Base-by-base conservation (phyloP, 495 filamentous ascomycete genomes). In the Neurospora sp. region DNA sequence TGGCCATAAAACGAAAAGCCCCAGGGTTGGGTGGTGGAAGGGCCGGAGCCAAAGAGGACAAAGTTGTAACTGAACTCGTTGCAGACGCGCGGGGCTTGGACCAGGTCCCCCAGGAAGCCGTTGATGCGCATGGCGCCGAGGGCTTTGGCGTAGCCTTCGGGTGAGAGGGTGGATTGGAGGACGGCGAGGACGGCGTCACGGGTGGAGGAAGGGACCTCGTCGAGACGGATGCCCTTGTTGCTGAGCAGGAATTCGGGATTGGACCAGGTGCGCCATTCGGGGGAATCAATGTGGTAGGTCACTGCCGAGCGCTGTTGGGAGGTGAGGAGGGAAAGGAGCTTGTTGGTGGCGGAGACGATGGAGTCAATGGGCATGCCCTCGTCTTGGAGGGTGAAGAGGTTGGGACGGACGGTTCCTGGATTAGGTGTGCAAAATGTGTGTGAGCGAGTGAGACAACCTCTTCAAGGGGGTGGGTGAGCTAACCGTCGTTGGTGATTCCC, bases 31-130 rank as follows among this genome's bases (percentile, higher is more conserved):
- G 78, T 74, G 5, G 79, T 75, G 1, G 86, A 88, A 4, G 90
- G 89, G 1, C 74, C 75, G 79, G 91, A 91, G 31, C 31, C 31
- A 35, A 93, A 86, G 40, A 88, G 76, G 18, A 79, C 81, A 78
- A 93, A 91, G 81, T 93, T 93, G 84, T 93, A 94, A 61, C 87
- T 90, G 81, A 88, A 84, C 77, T 91, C 87, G 82, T 93, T 93
- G 84, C 91, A 89, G 39, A 94, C 86, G 18, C 79, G 78, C 1
- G 86, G 84, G 6, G 88, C 86, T 39, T 85, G 76, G 39, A 90
- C 88, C 9, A 94, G 83, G 68, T 91, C 86, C 72, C 91, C 92
- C 4, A 94, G 86, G 84, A 93, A 94, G 74, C 89, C 88, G 82
- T 94, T 94, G 79, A 91, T 91, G 77, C 89, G 88, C 89, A 92